Base-by-base conservation (phyloP, 1,284 basidiomycete species). In the Boletus putidus region DNA sequence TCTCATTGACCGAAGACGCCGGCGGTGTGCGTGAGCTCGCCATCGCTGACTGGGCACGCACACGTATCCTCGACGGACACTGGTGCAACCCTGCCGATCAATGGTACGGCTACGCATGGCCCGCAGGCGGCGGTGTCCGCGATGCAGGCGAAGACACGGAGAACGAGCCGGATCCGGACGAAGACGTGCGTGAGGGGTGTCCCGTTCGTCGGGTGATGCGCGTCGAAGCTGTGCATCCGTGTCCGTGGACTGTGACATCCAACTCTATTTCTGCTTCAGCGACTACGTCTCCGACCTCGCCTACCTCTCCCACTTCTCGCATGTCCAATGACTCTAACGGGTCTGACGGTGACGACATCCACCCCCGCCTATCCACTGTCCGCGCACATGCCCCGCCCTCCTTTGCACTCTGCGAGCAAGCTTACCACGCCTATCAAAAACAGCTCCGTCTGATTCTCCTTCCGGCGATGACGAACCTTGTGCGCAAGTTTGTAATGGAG, bases 71-170 rank as follows among this genome's bases (percentile, higher is more conserved):
- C 36, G 88, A 90, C 56, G 88, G 89, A 1, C 80, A 84, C 62
- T 91, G 88, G 88, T 75, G 85, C 55, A 85, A 80, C 50, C 89
- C 89, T 8, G 85, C 84, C 2, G 88, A 90, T 68, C 78, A 83
- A 48, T 89, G 80, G 80, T 86, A 83, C 52, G 70, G 74, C 14
- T 68, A 78, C 55, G 67, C 71, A 2, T 73, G 79, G 55, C 77
- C 77, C 20, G 79, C 70, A 9, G 70, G 70, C 6, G 70, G 70
- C 0, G 70, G 72, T 33, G 72, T 68, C 14, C 68, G 70, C 21
- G 72, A 71, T 21, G 50, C 54, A 3, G 70, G 70, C n/a, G 72
- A 74, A 31, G 70, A 71, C 8, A 73, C 70, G 4, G 70, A 72
- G 43, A 67, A 54, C 42, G 70, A 72, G 31, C 69, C 67, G 0